Base-by-base conservation (phyloP, 1,139 yeast genomes). In the Tardiomyces blankii region DNA sequence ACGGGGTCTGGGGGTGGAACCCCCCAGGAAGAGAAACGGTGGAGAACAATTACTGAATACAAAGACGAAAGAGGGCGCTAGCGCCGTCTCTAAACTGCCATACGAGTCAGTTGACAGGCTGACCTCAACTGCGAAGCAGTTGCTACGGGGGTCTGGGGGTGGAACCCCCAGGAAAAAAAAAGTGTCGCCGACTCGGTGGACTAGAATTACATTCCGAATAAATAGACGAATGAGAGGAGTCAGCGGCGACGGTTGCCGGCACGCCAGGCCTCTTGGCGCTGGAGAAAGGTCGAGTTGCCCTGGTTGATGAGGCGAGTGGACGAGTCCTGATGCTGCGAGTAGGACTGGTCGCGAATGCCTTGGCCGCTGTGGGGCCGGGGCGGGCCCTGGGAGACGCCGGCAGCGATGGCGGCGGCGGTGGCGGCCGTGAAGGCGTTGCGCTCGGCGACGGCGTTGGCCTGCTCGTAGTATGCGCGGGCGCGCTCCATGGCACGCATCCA, bases 341-440 rank as follows among this genome's bases (percentile, higher is more conserved):
- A 12, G 19, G 21, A 9, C 18, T 18, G 14, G 7, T 27, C 27
- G 18, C 12, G n/a, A 6, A 38, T n/a, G 9, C 13, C 21, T 2
- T 19, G 27, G 27, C 21, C n/a, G n/a, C 27, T 7, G 25, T 18
- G 35, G 14, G 25, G 18, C 7, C 32, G 18, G 9, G 18, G 23
- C 14, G 19, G 19, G 25, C n/a, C 8, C 21, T 14, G 23, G 28
- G 23, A 12, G 18, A 49, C 49, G 2, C 56, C 42, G 3, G 54
- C 59, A 2, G 59, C 59, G 9, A 48, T 40, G 2, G 66, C 66
- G 1, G 68, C 68, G 1, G 68, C 68, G 3, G 66, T 56, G 2
- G 67, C 64, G 0, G 68, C 68, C 19, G 63, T 61, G 19, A 58
- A 57, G 1, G 65, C 60, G 38, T 56, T 57, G 13, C 54, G 49